phyloP scores from a whole-genome alignment of 2,329 filamentous ascomycete species.

The Capronia coronata region DNA sequence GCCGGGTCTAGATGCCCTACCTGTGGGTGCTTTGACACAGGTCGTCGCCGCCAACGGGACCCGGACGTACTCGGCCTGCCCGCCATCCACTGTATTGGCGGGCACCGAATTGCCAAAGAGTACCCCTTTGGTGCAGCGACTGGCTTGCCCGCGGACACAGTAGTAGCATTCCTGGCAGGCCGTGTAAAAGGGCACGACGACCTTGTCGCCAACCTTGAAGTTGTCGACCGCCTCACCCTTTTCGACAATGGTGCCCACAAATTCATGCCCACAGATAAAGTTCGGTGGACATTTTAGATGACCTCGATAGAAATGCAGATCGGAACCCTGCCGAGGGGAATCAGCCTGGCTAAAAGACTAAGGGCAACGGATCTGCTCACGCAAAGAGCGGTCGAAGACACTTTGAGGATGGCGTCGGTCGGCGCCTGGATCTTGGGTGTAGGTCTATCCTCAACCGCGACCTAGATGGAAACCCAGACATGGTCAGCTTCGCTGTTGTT shows the following conservation, averaged over 20 bases:
- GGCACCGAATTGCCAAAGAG: constrained; percentile 41
- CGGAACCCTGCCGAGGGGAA: constrained; percentile 42
- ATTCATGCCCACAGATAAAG: constrained; percentile 51
- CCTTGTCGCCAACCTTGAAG: constrained; percentile 46
- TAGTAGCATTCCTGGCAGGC: constrained; percentile 49
- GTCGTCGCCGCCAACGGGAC: constrained; percentile 48
- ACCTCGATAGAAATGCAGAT: constrained; percentile 53
- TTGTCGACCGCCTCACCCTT: constrained; percentile 42
- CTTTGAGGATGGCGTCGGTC: constrained; percentile 46
- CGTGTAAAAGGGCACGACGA: constrained; percentile 49
- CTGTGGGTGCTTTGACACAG: constrained; percentile 41
- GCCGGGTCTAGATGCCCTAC: constrained; percentile 3
- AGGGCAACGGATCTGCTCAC: constrained; percentile 10
- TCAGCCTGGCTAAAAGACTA: background rate
- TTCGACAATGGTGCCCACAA: constrained; percentile 46
- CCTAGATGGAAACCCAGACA: constrained; percentile 12
- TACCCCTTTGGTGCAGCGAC: constrained; percentile 49
- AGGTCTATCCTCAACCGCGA: constrained; percentile 41
- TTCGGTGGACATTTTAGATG: constrained; percentile 45
- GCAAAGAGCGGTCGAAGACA: constrained; percentile 27
- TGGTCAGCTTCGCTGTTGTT: background rate
- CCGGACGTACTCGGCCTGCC: constrained; percentile 52
- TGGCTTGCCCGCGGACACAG: constrained; percentile 48
- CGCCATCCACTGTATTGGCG: constrained; percentile 50
- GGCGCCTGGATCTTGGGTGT: constrained; percentile 39